Evolutionary conservation across 2,329 filamentous ascomycete species (phyloP).

Genomic region (Fusarium metavorans): DNA sequence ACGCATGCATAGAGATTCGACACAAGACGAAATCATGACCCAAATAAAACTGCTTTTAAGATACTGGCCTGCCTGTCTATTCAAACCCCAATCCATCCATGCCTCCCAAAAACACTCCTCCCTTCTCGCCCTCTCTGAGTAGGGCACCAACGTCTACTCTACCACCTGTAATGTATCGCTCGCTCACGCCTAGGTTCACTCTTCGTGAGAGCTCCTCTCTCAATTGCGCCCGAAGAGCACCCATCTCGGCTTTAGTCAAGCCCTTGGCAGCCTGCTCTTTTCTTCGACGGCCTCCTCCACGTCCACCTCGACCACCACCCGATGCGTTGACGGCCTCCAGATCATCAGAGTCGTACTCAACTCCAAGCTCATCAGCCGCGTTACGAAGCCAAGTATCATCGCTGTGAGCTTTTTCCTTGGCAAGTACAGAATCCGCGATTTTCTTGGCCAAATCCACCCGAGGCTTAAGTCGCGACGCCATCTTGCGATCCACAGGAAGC

Average conservation of each 20-base stretch:
- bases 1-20: constrained; percentile 45
- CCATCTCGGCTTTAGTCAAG: constrained; percentile 80
- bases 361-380: constrained; percentile 91
- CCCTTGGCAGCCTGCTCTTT: constrained; percentile 78
- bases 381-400: constrained; percentile 87
- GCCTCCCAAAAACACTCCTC: constrained; percentile 52
- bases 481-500: constrained; percentile 83
- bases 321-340: constrained; percentile 81
- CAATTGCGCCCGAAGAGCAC: constrained; percentile 77
- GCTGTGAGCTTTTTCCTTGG: constrained; percentile 87
- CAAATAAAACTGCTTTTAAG: background rate
- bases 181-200: constrained; percentile 89
- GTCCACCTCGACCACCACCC: constrained; percentile 69
- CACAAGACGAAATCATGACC: constrained; percentile 8
- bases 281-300: constrained; percentile 78
- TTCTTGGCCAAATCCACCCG: constrained; percentile 86
- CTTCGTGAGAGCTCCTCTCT: constrained; percentile 76
- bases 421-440: constrained; percentile 83
- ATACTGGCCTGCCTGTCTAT: background rate
- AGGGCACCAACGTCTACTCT: constrained; percentile 85
- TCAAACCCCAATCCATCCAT: constrained; percentile 54
- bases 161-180: constrained; percentile 85
- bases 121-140: constrained; percentile 69
- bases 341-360: constrained; percentile 93
- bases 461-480: constrained; percentile 81